Conservation (phyloP, 768 basidiomycete species). For the Tephrocybe sp. region DNA sequence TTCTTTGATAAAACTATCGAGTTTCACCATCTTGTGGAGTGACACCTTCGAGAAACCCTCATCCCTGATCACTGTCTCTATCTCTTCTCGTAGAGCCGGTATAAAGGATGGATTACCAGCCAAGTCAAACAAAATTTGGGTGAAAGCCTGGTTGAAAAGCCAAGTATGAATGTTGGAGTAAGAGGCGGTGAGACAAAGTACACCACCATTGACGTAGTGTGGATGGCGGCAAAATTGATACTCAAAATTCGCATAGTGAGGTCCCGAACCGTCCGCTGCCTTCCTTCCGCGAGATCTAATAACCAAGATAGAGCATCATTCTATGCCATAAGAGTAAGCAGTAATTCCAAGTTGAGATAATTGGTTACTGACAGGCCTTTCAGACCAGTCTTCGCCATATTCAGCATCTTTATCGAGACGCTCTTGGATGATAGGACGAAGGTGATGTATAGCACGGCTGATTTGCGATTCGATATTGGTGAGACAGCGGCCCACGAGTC, state of each 20-base stretch:
- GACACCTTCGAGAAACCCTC: conserved; percentile 12
- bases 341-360: too few relatives aligned
- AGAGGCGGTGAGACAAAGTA: background rate
- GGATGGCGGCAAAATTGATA: conserved; percentile 40
- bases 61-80: conserved; percentile 21
- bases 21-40: conserved; percentile 31
- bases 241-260: conserved; percentile 30
- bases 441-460: conserved; percentile 22
- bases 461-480: conserved; percentile 23
- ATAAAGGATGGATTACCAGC: conserved; percentile 25
- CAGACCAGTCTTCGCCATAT: conserved; percentile 28
- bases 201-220: conserved; percentile 37
- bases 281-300: conserved; percentile 33
- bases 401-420: conserved; percentile 27
- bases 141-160: conserved; percentile 23
- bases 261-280: conserved; percentile 28
- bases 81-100: conserved; percentile 34
- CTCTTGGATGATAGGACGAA: conserved; percentile 32
- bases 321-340: conserved; percentile 28
- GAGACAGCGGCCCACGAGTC: conserved; percentile 22
- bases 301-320: conserved; percentile 50
- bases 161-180: background rate
- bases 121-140: conserved; percentile 26
- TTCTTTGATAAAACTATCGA: conserved; percentile 46
- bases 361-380: conserved; percentile 32